Evolutionary conservation across 202 grass and related monocot species (phyloP), one percentile per base, ranked within the genome.

Genomic region (Bolboschoenoplectus hybrid): DNA sequence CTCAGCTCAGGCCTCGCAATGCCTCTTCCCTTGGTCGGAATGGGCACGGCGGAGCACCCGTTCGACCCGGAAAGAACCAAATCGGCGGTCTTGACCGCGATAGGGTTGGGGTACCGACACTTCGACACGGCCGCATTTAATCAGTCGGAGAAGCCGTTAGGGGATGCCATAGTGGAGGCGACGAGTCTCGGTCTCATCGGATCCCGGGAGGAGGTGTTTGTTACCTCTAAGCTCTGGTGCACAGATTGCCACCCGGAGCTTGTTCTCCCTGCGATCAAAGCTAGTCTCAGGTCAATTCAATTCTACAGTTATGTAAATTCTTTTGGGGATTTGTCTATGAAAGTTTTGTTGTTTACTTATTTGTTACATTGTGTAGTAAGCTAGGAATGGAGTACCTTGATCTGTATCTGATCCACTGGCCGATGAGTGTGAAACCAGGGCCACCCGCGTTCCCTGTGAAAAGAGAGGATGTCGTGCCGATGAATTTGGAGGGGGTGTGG

Each of bases 151-250:
- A 36, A 14, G 64, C 35, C 64, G 3, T 10, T 67, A 3, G 64
- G 64, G 0, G 64, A 67, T 6, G 34, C 35, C 64, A 67, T 67
- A 10, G 64, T 35, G 3, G 35, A 67, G 64, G 64, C 64, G 8
- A 36, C 36, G 0, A 67, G 11, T 5, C 10, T 39, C 36, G 64
- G 64, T 10, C 64, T 67, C 35, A 16, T 67, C 9, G 11, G 0
- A 39, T 67, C 64, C 35, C 64, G 64, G 3, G 9, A 67, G 10
- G 63, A 67, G 34, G 64, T 40, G 11, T 67, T 40, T 16, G 35
- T 67, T 16, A 67, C 64, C 3, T 40, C 64, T 2, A 67, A 67
- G 34, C 64, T 67, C 64, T 67, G 64, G 64, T 67, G 64, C 64
- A 67, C 35, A 1, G 64, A 67, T 39, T 67, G 64, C 34, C 64